These are phyloP conservation scores for Tarenaya hassleriana DNA, from an alignment of 345 rosid species.

Conservation along the genomic window DNA sequence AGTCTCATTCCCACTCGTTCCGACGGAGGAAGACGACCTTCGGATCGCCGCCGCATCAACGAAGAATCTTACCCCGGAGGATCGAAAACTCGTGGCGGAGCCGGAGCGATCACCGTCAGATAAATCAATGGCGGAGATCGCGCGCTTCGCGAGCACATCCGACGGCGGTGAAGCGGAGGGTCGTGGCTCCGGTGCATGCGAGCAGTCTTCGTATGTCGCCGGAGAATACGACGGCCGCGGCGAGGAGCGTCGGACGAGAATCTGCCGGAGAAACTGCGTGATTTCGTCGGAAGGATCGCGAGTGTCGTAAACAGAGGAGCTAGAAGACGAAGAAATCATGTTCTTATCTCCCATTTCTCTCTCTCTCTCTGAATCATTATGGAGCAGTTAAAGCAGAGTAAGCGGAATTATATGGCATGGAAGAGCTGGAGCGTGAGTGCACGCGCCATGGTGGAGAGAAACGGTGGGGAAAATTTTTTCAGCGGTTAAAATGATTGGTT, in stretches of 20 bases:
- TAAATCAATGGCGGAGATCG: conserved; percentile 14
- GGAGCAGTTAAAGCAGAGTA: background rate
- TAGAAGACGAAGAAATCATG: conserved; percentile 25
- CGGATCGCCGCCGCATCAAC: conserved; percentile 29
- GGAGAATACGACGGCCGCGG: conserved; percentile 31
- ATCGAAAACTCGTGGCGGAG: conserved; percentile 16
- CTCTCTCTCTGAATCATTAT: conserved; percentile 16
- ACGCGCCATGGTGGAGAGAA: conserved; percentile 17
- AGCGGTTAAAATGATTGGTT: conserved; percentile 39
- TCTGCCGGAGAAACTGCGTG: conserved; percentile 59
- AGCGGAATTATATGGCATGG: conserved; percentile 26
- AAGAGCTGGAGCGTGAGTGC: conserved; percentile 11
- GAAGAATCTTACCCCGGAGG: conserved; percentile 26
- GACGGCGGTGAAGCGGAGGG: conserved; percentile 12
- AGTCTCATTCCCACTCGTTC: conserved; percentile 49
- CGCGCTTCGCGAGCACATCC: background rate
- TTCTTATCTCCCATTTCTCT: conserved; percentile 36
- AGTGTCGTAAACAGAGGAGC: conserved; percentile 22
- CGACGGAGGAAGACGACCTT: conserved; percentile 43
- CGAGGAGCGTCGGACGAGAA: conserved; percentile 54
- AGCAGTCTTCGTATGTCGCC: conserved; percentile 7
- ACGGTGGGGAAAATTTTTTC: background rate
- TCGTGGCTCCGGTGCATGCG: conserved; percentile 20
- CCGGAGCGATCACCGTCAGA: conserved; percentile 18
- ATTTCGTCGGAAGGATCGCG: conserved; percentile 48